phyloP scores from a whole-genome alignment of 116 monocot genomes.

The Dioscorea cayenensis region DNA sequence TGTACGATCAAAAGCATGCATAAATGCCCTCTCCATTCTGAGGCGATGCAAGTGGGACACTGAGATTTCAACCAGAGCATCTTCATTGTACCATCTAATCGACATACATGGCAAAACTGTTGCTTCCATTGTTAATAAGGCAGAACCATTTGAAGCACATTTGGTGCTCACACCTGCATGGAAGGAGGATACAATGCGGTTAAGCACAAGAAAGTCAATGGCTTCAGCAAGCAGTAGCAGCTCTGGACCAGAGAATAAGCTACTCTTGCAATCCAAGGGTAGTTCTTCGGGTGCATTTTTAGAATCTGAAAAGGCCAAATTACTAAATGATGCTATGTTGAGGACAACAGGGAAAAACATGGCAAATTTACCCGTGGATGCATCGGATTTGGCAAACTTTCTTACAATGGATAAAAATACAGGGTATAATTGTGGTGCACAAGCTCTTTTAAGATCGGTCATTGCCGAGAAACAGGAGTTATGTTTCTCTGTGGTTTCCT shows the following conservation, averaged over 20 bases:
- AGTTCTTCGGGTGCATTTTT: conserved; percentile 19
- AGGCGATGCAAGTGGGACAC: conserved; percentile 92
- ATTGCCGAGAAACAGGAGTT: conserved; percentile 81
- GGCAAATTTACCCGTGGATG: conserved; percentile 62
- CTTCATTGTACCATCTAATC: conserved; percentile 92
- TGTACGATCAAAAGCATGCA: conserved; percentile 84
- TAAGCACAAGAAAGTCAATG: conserved; percentile 7
- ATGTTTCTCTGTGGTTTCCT: conserved; percentile 93
- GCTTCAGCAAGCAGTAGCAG: conserved; percentile 16
- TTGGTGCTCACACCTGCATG: conserved; percentile 33
- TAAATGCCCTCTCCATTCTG: conserved; percentile 79
- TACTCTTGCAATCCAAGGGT: conserved; percentile 19
- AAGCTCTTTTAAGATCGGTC: conserved; percentile 68
- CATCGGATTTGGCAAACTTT: conserved; percentile 92
- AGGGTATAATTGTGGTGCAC: conserved; percentile 57
- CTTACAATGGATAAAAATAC: conserved; percentile 78
- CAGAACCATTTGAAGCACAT: conserved; percentile 76
- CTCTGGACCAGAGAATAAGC: conserved; percentile 15
- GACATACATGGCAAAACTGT: conserved; percentile 96
- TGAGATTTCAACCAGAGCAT: conserved; percentile 79
- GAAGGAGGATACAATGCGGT: conserved; percentile 27
- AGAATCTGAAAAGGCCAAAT: conserved; percentile 22
- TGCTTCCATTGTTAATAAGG: conserved; percentile 88
- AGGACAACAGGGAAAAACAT: conserved; percentile 53
- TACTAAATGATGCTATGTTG: conserved; percentile 26